Base-by-base conservation (phyloP, 768 basidiomycete genomes). In the Phanerochaete carnosa region DNA sequence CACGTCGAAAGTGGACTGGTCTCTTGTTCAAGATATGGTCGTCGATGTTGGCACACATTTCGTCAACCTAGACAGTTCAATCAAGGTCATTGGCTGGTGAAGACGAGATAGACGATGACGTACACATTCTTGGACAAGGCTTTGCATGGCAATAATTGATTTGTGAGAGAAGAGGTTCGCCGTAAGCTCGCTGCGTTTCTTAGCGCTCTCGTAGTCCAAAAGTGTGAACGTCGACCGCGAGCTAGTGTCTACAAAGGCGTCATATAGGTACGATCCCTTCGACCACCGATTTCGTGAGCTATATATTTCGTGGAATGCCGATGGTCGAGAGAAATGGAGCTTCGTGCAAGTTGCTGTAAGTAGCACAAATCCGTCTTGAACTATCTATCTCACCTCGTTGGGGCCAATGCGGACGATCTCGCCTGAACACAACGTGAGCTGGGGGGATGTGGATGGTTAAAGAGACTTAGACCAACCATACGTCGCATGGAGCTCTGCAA, bases 311-410 rank as follows among this genome's bases (percentile, higher is more conserved):
- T 66, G 66, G 56, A 77, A 77, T 6, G 73, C 77, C 8, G 67
- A 62, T 16, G 77, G 76, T 56, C 75, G 70, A 50, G 72, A 74
- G 67, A 80, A 80, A 57, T 78, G 77, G 52, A 80, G 72, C 79
- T 79, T 30, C 23, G 45, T 45, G 8, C 4, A n/a, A 8, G 19
- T 28, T 15, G 8, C 13, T 29, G 32, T 12, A 4, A 19, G 46
- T 35, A 32, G 12, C 45, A 16, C 11, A 45, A 5, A 45, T 58
- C 16, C 23, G 35, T 30, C 55, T 7, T 16, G 28, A 45, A 29
- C 8, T n/a, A 15, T n/a, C 15, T 16, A 68, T 13, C 13, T 8
- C 52, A 76, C 78, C 69, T 77, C 73, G 60, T 77, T 75, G 0
- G 77, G 77, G 1, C 66, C 74, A 52, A 77, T 66, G 49, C 78